Conservation (phyloP, 2,329 filamentous ascomycete genomes). For the Conoideocrella luteorostrata region DNA sequence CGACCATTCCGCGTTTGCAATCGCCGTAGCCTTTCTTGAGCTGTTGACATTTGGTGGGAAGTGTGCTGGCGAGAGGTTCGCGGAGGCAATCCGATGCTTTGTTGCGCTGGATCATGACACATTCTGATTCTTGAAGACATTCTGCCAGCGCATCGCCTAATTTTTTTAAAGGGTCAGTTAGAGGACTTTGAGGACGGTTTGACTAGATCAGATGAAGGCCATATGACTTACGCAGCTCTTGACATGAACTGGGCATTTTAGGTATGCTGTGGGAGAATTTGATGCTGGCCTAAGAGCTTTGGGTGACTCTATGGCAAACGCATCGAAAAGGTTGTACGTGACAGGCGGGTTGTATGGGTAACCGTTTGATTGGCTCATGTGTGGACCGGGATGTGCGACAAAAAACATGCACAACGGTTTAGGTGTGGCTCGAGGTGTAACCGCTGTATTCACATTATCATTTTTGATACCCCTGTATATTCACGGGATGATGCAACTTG, state of each 20-base stretch:
- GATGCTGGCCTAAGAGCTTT: too few relatives aligned
- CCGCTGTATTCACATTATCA: too few relatives aligned
- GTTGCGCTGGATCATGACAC: constrained; percentile 88
- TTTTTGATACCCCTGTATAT: too few relatives aligned
- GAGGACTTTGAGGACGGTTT: not conserved
- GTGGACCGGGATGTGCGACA: too few relatives aligned
- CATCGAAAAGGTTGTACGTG: too few relatives aligned
- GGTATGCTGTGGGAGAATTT: too few relatives aligned
- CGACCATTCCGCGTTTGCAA: constrained; percentile 92
- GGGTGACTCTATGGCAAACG: not conserved
- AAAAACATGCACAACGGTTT: too few relatives aligned
- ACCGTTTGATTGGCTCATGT: too few relatives aligned
- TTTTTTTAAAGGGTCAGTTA: not conserved
- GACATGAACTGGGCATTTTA: constrained; percentile 88
- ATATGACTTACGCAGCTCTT: constrained; percentile 78
- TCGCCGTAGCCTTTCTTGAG: constrained; percentile 88
- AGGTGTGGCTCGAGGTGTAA: too few relatives aligned
- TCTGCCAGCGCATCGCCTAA: constrained; percentile 83
- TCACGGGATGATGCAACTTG: too few relatives aligned
- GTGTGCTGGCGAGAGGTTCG: constrained; percentile 69
- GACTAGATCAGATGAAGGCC: too few relatives aligned
- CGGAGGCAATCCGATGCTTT: constrained; percentile 82
- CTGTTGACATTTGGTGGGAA: constrained; percentile 86
- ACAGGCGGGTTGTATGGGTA: too few relatives aligned
- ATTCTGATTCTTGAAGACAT: constrained; percentile 95